Base-by-base conservation (phyloP, 108 stramenopile species). In the Skeletonema grethae region DNA sequence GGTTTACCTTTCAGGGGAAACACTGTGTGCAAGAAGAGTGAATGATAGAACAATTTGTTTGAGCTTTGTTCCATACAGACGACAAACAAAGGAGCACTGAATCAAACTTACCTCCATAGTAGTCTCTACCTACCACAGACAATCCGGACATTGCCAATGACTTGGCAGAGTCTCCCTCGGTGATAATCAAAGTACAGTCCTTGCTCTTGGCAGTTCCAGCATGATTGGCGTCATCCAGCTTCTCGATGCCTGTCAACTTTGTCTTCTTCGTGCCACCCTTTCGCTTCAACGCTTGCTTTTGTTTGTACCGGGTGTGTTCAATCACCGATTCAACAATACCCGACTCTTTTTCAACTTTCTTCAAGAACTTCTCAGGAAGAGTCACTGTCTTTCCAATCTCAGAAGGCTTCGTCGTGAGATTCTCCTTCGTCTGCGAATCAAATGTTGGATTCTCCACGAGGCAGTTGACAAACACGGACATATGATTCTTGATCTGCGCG, bases 341-440 rank as follows among this genome's bases (percentile, higher is more conserved):
- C 0, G 84, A 86, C 77, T 98, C 98, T 77, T 98, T 99, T 43
- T 97, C 98, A 28, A 98, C 72, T 61, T 89, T 50, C 69, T 97
- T 97, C 65, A 97, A 62, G 66, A 97, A 94, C 66, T 85, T 86
- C 9, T 94, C 86, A 2, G 92, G 82, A 7, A 96, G 77, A n/a
- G 83, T 85, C 61, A 84, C 89, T 18, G 76, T 65, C 13, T 83
- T 84, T 7, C 95, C 95, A 65, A 98, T 98, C 7, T 61, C 56
- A 24, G 86, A 72, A 8, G 89, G 77, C 29, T 85, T 84, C 22
- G 93, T 95, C 7, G 97, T 98, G 10, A 99, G 82, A 56, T 85
- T 88, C 73, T 99, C 99, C 85, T 99, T 99, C 36, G 97, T 99
- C 75, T 99, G 99, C 58, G 91, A 93, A 71, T 99, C 98, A 77